Evolutionary conservation across 768 basidiomycete species (phyloP).

Genomic region (Mycena capillaripes): DNA sequence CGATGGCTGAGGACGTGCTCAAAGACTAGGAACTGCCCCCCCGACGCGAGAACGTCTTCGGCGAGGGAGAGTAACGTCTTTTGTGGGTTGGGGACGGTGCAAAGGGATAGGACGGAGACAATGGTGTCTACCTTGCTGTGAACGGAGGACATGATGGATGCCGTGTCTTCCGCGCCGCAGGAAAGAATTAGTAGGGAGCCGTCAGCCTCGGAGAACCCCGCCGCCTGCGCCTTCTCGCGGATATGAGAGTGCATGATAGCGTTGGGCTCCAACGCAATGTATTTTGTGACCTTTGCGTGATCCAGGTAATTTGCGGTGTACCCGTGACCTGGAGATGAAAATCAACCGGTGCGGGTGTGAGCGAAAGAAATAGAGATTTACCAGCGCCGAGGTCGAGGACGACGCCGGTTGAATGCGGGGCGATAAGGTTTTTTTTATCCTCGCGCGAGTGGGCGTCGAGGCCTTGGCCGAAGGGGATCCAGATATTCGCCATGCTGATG

Average conservation of each 20-base stretch:
- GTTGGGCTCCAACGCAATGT: constrained; percentile 83
- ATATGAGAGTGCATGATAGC: constrained; percentile 71
- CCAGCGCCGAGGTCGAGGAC: constrained; percentile 83
- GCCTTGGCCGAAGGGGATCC: constrained; percentile 63
- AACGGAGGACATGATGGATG: constrained; percentile 58
- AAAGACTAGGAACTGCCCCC: constrained; percentile 74
- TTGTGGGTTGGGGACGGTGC: constrained; percentile 72
- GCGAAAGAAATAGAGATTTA: constrained; percentile 38
- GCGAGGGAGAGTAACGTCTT: constrained; percentile 61
- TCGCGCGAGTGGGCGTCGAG: constrained; percentile 56
- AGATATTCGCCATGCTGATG: constrained; percentile 71
- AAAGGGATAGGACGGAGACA: constrained; percentile 74
- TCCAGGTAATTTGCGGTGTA: constrained; percentile 76
- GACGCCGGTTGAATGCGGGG: constrained; percentile 67
- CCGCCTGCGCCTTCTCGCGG: constrained; percentile 59
- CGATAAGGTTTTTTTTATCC: constrained; percentile 64
- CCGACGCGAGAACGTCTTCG: constrained; percentile 68
- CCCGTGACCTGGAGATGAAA: constrained; percentile 63
- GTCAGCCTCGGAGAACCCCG: constrained; percentile 69
- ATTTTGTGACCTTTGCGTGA: constrained; percentile 65
- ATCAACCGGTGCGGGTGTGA: background rate
- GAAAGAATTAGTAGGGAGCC: constrained; percentile 71
- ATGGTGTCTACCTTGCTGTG: constrained; percentile 65
- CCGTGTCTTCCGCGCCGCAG: constrained; percentile 73
- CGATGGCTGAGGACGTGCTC: constrained; percentile 76